Evolutionary conservation across 805 yeast species (phyloP), one percentile per base, ranked within the genome.

Genomic region (Martiniozyma abietophila): DNA sequence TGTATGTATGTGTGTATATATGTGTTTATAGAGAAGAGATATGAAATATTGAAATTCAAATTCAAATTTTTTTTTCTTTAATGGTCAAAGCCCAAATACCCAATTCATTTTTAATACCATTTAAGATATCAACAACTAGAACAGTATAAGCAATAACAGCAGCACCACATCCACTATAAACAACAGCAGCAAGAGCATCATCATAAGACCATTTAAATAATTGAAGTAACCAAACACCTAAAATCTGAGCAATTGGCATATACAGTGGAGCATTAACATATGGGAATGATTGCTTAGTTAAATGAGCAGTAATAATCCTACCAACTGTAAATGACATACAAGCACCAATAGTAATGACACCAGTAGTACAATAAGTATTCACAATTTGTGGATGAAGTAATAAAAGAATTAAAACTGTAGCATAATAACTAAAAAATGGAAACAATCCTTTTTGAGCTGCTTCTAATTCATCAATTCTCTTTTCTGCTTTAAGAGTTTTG

Each of bases 241-340:
- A 25, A 32, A 67, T 43, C 60, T 85, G 76, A 16, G 58, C 42
- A 18, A 63, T 5, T 46, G 96, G 81, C 39, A 84, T 64, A 24
- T 73, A 65, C 64, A 76, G 73, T 28, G 94, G 82, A 20, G 81
- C 65, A 32, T 84, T 81, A 43, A 70, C 48, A 52, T 64, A 59
- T 31, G 97, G 96, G 65, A 82, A 86, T 10, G 62, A 58, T 54
- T 82, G 94, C 32, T 69, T 60, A 1, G 96, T 83, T 45, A 89
- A 71, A 55, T 88, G 97, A 2, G 84, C 88, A 37, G 80, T 65
- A 49, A 88, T 88, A 42, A 88, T 84, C 52, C 92, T 73, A 4
- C 96, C 96, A n/a, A 89, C 96, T 4, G 74, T 65, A 49, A 82
- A 80, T 1, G 97, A 95, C 45, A 80, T 59, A 1, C 81, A 69